Evolutionary conservation across 2,329 filamentous ascomycete species (phyloP).

Genomic region (Colletotrichum horii): DNA sequence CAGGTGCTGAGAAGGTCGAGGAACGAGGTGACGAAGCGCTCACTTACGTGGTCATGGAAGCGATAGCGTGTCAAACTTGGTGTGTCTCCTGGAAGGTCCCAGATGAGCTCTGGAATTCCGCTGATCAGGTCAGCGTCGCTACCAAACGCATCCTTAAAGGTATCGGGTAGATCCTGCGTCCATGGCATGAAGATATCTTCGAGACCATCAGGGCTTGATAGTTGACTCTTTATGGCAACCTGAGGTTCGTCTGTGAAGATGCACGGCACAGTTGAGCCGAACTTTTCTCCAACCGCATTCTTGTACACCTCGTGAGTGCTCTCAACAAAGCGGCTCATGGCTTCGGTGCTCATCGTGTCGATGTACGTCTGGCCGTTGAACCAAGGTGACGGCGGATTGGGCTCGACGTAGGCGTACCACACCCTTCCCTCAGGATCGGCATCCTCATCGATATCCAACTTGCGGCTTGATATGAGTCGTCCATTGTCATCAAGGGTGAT

Average conservation of each 20-base stretch:
- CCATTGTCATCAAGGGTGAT: conserved; percentile 28
- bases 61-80: conserved; percentile 30
- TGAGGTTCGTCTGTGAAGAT: conserved; percentile 38
- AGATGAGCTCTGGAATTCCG: conserved; percentile 31
- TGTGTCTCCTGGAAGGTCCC: conserved; percentile 31
- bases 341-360: conserved; percentile 31
- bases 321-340: conserved; percentile 31
- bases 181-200: conserved; percentile 35
- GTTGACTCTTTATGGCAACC: conserved; percentile 33
- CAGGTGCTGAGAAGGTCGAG: conserved; percentile 33
- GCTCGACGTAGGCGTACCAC: conserved; percentile 37
- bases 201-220: conserved; percentile 25
- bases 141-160: conserved; percentile 27
- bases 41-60: conserved; percentile 36
- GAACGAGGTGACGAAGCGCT: conserved; percentile 33
- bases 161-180: conserved; percentile 31
- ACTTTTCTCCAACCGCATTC: conserved; percentile 29
- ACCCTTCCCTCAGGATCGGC: conserved; percentile 23
- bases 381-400: conserved; percentile 31
- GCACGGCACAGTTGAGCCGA: conserved; percentile 32
- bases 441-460: conserved; percentile 23
- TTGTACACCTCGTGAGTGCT: conserved; percentile 35
- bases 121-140: conserved; percentile 25
- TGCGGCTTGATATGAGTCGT: conserved; percentile 25
- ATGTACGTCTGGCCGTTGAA: conserved; percentile 36